Evolutionary conservation across 345 rosid genomes (phyloP), one percentile per base, ranked within the genome.

Genomic region (Eucalyptus cladocalyx): DNA sequence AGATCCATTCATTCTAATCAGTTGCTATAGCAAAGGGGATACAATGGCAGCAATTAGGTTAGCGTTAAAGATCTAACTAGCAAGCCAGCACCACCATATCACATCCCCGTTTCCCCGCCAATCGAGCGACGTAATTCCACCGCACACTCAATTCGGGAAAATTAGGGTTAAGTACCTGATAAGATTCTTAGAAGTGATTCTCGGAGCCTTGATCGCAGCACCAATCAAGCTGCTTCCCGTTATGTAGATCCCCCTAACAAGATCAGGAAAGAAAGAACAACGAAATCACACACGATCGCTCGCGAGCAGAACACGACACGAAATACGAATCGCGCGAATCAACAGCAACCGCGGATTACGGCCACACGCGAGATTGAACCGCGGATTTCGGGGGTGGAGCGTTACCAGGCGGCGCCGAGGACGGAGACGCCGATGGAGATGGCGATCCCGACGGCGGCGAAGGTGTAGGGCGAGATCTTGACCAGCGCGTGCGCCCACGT

Each of bases 191-290:
- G 99, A 97, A 88, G 99, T 97, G 60, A 97, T 97, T 58, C 99
- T 98, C 28, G 99, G 99, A 91, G 99, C 99, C 93, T 97, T 97
- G 43, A 97, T 96, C 17, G 99, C 99, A 48, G 99, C 99, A 88
- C 99, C 99, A 86, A 97, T 98, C 95, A 98, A 95, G 93, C 99
- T 98, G 93, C 99, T 97, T 51, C 99, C 99, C 7, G 99, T 98
- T 23, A 97, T 97, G 89, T 97, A 97, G 95, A 97, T 97, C 89
- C 99, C 99, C 99, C 99, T 97, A 76, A 11, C 47, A 30, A 40
- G 83, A 40, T 76, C 83, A 76, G 15, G 83, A 76, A 76, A 76
- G 30, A 76, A 21, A 42, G 42, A 40, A 24, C 30, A 40, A 76
- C 0, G 83, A 76, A 21, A 37, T 23, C 47, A 21, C 83, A 2